Percentiles rank a stretch among this genome's conserved stretches.
These are phyloP conservation scores for Puccinia horiana DNA, from an alignment of 1,284 basidiomycete species.

Conservation along the genomic window DNA sequence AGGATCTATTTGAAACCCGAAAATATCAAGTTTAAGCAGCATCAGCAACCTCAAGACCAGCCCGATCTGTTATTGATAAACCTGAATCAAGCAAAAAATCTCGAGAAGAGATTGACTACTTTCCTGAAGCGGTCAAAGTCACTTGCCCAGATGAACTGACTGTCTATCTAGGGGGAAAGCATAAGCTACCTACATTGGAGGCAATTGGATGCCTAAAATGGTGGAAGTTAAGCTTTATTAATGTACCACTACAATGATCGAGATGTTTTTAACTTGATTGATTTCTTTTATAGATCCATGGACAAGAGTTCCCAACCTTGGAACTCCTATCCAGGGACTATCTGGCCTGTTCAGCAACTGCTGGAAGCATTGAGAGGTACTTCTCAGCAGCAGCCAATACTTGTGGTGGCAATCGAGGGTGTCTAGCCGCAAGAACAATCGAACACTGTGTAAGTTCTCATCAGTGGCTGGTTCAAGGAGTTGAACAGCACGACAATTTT, in stretches of 20 bases:
- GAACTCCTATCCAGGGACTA: constrained; percentile 3
- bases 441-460: constrained; percentile 7
- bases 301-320: neutral
- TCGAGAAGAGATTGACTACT: too few relatives aligned
- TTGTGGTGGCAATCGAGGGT: neutral
- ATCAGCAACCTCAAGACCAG: neutral
- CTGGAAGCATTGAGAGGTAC: constrained; percentile 3
- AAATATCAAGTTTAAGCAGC: neutral
- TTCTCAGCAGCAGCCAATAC: constrained; percentile 14
- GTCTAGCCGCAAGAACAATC: neutral
- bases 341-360: neutral
- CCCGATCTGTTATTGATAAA: too few relatives aligned
- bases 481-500: neutral
- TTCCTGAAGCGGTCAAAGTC: too few relatives aligned
- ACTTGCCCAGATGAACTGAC: too few relatives aligned
- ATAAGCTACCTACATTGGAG: too few relatives aligned
- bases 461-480: neutral
- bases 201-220: neutral
- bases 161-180: too few relatives aligned
- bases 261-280: too few relatives aligned
- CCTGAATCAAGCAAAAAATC: neutral
- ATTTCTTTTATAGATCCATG: neutral
- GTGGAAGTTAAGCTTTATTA: neutral
- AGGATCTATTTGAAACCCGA: neutral
- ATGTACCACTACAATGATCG: too few relatives aligned